These are phyloP conservation scores for Leccinum rimulosum DNA, from an alignment of 768 basidiomycete species.

Conservation along the genomic window DNA sequence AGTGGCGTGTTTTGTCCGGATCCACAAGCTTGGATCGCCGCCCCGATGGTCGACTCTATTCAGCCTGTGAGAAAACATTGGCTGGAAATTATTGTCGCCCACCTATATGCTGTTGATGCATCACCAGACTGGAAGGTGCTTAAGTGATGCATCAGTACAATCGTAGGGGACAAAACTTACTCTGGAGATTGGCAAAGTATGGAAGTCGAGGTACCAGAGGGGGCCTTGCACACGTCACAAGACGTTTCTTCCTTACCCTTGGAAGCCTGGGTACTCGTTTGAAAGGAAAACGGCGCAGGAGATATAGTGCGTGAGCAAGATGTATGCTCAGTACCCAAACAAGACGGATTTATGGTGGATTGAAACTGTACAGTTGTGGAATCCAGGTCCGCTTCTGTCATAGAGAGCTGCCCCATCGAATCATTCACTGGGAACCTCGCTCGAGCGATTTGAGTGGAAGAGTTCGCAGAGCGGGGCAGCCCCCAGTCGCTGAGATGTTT, in stretches of 20 bases:
- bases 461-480: slow-evolving; percentile 40
- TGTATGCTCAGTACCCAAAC: no score
- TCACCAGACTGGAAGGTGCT: no score
- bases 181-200: background rate
- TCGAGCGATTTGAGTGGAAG: no score
- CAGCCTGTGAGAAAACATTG: background rate
- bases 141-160: no score
- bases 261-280: background rate
- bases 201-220: background rate
- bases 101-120: slow-evolving; percentile 42
- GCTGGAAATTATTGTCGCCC: slow-evolving; percentile 1
- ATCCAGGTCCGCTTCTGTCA: background rate
- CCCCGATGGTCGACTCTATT: background rate
- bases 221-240: background rate
- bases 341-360: background rate
- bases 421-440: background rate
- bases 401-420: background rate
- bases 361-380: background rate
- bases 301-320: no score
- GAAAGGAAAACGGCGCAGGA: background rate
- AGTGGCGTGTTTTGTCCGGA: background rate
- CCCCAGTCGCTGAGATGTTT: slow-evolving; percentile 38
- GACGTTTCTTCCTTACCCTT: background rate
- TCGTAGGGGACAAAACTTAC: background rate
- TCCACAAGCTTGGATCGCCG: background rate